phyloP scores from a whole-genome alignment of 257 asterid species.

The Ligustrum vulgare region DNA sequence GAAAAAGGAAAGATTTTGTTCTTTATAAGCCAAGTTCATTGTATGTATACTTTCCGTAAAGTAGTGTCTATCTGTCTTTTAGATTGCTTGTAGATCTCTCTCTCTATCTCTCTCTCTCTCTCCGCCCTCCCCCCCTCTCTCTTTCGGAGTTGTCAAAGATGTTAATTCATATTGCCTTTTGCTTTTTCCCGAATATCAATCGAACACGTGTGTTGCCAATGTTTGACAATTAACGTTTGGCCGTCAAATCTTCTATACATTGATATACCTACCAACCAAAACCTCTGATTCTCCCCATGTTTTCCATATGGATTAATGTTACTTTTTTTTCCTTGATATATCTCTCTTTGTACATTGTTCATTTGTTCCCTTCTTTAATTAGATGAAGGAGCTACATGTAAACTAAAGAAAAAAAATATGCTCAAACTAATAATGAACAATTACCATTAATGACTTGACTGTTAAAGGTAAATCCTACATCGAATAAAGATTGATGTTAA shows the following conservation, averaged over 20 bases:
- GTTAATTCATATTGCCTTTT: too few species aligned
- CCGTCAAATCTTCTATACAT: not conserved
- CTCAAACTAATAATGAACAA: not conserved
- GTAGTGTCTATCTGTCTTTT: constrained; percentile 36
- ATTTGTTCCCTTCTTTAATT: too few species aligned
- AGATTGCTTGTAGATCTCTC: constrained; percentile 20
- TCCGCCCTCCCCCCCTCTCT: constrained; percentile 17
- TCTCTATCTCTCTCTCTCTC: too few species aligned
- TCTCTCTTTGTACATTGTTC: too few species aligned
- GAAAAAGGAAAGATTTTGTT: not conserved
- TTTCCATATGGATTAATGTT: not conserved
- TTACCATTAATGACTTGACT: too few species aligned
- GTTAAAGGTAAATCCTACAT: too few species aligned
- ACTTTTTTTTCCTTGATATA: too few species aligned
- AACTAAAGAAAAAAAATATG: not conserved
- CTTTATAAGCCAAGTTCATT: constrained; percentile 53
- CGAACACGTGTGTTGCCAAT: not conserved
- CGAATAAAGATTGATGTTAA: too few species aligned
- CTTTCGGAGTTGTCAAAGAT: too few species aligned
- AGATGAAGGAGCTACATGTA: too few species aligned
- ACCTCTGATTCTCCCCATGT: not conserved
- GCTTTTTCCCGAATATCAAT: not conserved
- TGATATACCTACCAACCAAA: too few species aligned
- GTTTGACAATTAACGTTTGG: not conserved
- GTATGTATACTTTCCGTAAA: constrained; percentile 71